phyloP scores from a whole-genome alignment of 805 yeast species.

The Cyberlindnera americana region DNA sequence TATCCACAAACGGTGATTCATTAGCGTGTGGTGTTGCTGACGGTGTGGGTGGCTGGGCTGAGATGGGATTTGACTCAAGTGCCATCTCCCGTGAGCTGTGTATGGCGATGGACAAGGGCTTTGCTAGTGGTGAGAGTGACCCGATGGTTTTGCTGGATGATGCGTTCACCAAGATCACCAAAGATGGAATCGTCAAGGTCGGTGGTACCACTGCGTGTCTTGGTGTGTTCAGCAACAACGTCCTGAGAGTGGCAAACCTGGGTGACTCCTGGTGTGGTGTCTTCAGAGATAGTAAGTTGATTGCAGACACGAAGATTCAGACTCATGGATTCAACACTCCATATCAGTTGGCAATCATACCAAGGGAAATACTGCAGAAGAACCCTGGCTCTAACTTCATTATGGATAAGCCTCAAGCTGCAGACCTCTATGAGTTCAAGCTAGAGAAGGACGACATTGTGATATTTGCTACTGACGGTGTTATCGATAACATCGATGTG shows the following conservation, averaged over 20 bases:
- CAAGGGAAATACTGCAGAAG: conserved; percentile 50
- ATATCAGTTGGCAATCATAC: conserved; percentile 82
- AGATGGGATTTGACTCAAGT: conserved; percentile 84
- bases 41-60: conserved; percentile 98
- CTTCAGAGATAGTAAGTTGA: conserved; percentile 60
- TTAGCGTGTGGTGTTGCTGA: conserved; percentile 82
- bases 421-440: conserved; percentile 65
- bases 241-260: conserved; percentile 68
- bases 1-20: conserved; percentile 32
- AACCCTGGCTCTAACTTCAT: conserved; percentile 55
- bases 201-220: conserved; percentile 95
- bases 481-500: conserved; percentile 76
- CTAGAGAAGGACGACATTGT: conserved; percentile 71
- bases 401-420: conserved; percentile 63
- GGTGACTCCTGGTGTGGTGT: conserved; percentile 97
- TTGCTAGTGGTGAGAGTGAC: conserved; percentile 9
- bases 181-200: conserved; percentile 63
- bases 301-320: conserved; percentile 70
- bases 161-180: conserved; percentile 53
- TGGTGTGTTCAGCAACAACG: conserved; percentile 61
- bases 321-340: conserved; percentile 91
- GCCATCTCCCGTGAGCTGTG: conserved; percentile 84
- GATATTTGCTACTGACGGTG: conserved; percentile 90
- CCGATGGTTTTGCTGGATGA: conserved; percentile 39
- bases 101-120: conserved; percentile 41